phyloP scores from a whole-genome alignment of 495 filamentous ascomycete genomes.

The Parathielavia hyrcaniae region DNA sequence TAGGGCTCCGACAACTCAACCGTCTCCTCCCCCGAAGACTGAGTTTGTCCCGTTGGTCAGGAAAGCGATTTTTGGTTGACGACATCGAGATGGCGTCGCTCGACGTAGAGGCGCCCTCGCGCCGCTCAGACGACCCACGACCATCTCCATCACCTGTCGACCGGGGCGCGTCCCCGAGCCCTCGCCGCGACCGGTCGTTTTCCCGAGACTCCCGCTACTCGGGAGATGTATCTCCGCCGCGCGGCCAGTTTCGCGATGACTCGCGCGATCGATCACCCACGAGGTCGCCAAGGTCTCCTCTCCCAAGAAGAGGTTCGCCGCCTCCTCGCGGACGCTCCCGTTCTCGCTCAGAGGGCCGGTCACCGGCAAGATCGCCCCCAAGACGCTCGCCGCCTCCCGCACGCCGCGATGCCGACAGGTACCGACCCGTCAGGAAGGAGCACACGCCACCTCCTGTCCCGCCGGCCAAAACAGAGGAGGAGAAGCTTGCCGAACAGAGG shows the following conservation, averaged over 20 bases:
- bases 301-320: not conserved
- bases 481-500: constrained; percentile 74
- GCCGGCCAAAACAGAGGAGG: constrained; percentile 62
- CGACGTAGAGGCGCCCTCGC: constrained; percentile 26
- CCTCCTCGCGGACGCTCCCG: constrained; percentile 11
- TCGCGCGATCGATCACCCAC: constrained; percentile 12
- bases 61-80: not conserved
- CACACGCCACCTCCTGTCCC: constrained; percentile 47
- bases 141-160: constrained; percentile 10
- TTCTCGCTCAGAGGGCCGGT: constrained; percentile 10
- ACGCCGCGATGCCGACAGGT: constrained; percentile 42
- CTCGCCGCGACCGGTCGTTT: constrained; percentile 12
- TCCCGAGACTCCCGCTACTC: not conserved
- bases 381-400: constrained; percentile 22
- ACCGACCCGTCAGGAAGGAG: constrained; percentile 35
- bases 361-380: constrained; percentile 23
- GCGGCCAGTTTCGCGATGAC: constrained; percentile 4
- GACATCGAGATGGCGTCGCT: constrained; percentile 24
- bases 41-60: not conserved
- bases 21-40: too few species aligned
- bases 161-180: constrained; percentile 3
- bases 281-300: not conserved
- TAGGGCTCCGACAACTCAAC: not conserved
- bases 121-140: constrained; percentile 12
- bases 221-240: not conserved